Conservation (phyloP, 805 yeast species). For the Metschnikowia borealis region DNA sequence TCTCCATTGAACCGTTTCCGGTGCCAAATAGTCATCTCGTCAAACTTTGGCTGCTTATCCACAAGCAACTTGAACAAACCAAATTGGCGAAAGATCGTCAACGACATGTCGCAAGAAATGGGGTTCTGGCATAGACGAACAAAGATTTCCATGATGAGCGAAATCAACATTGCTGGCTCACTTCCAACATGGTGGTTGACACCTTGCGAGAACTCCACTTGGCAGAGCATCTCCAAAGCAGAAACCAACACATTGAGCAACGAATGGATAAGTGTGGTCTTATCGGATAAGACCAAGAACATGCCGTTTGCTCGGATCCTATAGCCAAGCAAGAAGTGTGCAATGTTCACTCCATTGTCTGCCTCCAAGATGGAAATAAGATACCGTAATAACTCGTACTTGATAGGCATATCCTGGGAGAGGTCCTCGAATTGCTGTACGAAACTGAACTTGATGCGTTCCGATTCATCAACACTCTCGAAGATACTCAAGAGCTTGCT, state of each 20-base stretch:
- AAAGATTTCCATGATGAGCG: slow-evolving; percentile 57
- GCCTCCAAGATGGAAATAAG: slow-evolving; percentile 46
- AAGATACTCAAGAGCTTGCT: slow-evolving; percentile 67
- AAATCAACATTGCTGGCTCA: slow-evolving; percentile 55
- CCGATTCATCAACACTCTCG: slow-evolving; percentile 74
- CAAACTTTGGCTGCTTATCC: slow-evolving; percentile 51
- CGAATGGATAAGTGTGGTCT: slow-evolving; percentile 51
- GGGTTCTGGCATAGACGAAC: slow-evolving; percentile 57
- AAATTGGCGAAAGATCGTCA: slow-evolving; percentile 49
- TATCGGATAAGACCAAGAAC: slow-evolving; percentile 47
- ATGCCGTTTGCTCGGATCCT: slow-evolving; percentile 43
- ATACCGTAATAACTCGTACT: slow-evolving; percentile 57
- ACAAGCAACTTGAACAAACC: slow-evolving; percentile 51
- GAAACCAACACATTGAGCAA: slow-evolving; percentile 48
- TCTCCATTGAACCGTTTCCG: slow-evolving; percentile 42
- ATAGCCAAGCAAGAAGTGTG: slow-evolving; percentile 80
- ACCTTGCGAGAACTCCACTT: slow-evolving; percentile 32
- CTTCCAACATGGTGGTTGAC: slow-evolving; percentile 39
- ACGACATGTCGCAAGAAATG: slow-evolving; percentile 47
- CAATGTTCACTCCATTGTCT: slow-evolving; percentile 45
- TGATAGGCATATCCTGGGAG: slow-evolving; percentile 41
- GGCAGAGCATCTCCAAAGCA: slow-evolving; percentile 41
- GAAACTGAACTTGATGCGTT: slow-evolving; percentile 67
- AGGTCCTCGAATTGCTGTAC: slow-evolving; percentile 53
- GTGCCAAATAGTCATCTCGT: slow-evolving; percentile 52